A percentile compares a stretch with the other conserved stretches of the same genome.
Evolutionary conservation across 345 rosid species (phyloP).

Genomic region (Populus nigra): DNA sequence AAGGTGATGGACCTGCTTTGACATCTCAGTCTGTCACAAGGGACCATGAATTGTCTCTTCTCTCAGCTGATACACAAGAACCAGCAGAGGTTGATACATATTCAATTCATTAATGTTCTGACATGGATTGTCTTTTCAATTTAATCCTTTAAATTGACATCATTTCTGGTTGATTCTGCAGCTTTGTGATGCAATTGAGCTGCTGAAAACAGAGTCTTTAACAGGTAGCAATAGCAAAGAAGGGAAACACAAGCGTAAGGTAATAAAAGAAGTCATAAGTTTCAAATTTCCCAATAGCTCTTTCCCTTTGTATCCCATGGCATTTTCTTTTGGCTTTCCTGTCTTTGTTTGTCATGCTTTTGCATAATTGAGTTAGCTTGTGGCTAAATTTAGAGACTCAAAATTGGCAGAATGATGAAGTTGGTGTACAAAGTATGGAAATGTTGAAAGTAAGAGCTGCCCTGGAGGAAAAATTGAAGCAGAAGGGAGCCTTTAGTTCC

Average conservation of each 20-base stretch:
- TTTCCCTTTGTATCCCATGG: not conserved
- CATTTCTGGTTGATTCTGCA: constrained; percentile 18
- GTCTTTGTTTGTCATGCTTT: not conserved
- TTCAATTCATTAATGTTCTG: not conserved
- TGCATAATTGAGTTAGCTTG: not conserved
- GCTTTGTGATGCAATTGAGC: constrained; percentile 25
- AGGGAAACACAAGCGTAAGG: constrained; percentile 52
- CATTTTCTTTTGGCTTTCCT: not conserved
- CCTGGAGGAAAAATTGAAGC: constrained; percentile 75
- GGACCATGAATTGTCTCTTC: constrained; percentile 4
- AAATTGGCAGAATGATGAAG: constrained; percentile 52
- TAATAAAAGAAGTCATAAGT: constrained; percentile 9
- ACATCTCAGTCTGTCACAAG: constrained; percentile 32
- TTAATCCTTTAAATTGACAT: not conserved
- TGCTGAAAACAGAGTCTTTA: constrained; percentile 20
- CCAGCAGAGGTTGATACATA: constrained; percentile 24
- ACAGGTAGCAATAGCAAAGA: constrained; percentile 26
- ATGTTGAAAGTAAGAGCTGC: constrained; percentile 85
- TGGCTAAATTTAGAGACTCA: constrained; percentile 15
- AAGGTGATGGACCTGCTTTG: constrained; percentile 18
- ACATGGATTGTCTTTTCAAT: not conserved
- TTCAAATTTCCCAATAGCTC: not conserved
- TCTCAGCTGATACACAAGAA: constrained; percentile 23
- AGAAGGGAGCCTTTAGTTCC: constrained; percentile 49
- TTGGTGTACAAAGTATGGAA: constrained; percentile 69